Base-by-base conservation (phyloP, 1,139 yeast species). In the Hansenula sp. region DNA sequence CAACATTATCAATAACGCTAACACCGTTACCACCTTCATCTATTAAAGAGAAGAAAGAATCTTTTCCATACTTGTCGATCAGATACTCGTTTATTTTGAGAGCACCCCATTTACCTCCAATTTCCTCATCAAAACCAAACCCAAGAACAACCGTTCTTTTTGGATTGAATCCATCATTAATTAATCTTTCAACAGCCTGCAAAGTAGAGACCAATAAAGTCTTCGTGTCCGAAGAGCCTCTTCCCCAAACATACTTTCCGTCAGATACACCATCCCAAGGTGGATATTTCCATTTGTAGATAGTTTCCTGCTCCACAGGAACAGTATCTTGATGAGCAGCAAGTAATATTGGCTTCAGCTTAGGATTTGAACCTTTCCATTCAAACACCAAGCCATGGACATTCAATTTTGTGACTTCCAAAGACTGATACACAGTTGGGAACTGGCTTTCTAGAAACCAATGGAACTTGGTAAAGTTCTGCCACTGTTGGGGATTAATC, bases 301-400 rank as follows among this genome's bases (percentile, higher is more conserved):
- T 62, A 3, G 88, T 76, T 25, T 71, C 79, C 32, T 68, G 63
- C 49, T 79, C 81, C n/a, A 85, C 84, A 0, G 95, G 95, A 15
- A 87, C 95, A 5, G 83, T 86, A 58, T 87, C 95, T 62, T 79
- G 85, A 61, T 88, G 96, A 2, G 90, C 90, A 55, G 82, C 76
- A 36, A 86, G 67, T 61, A 86, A 61, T 12, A 81, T 52, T 13
- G 95, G 95, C 60, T 84, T 83, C 54, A 82, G 66, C 3, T 53
- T 44, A 6, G 62, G 35, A 49, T 80, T 62, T 1, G 77, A 58
- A 17, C 95, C 95, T 51, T 75, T 63, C 85, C 89, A 82, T 21
- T 79, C 72, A 59, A 71, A 80, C 12, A 87, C 72, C 44, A 87
- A 66, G 0, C 90, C 91, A 55, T 78, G 77, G 13, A 77, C 71